phyloP scores from a whole-genome alignment of 2,329 filamentous ascomycete species.

The Onygena corvina region DNA sequence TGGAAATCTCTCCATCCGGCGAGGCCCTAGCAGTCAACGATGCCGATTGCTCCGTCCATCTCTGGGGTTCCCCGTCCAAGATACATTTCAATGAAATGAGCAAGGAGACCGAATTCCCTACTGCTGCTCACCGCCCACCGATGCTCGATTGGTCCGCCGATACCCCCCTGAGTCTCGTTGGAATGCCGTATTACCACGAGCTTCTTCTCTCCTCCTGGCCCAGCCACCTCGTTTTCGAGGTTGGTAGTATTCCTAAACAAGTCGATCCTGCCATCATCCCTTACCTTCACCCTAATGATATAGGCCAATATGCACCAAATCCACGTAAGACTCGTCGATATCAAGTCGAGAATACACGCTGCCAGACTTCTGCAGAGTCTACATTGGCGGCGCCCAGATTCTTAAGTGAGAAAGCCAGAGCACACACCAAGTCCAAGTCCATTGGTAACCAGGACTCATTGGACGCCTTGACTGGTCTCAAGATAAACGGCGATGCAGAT shows the following conservation, averaged over 20 bases:
- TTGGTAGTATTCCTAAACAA: constrained; percentile 67
- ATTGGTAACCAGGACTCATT: constrained; percentile 37
- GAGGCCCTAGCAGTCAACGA: constrained; percentile 75
- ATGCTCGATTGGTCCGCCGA: constrained; percentile 59
- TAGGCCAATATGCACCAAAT: constrained; percentile 68
- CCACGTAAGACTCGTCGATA: constrained; percentile 63
- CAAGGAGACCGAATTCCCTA: constrained; percentile 65
- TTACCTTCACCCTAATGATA: constrained; percentile 56
- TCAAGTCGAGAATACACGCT: constrained; percentile 67
- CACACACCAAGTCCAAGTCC: constrained; percentile 36
- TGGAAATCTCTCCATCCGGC: constrained; percentile 79
- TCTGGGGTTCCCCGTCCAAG: constrained; percentile 81
- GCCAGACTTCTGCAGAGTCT: constrained; percentile 47
- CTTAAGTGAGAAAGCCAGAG: constrained; percentile 79
- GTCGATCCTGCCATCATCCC: constrained; percentile 60
- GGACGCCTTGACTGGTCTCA: constrained; percentile 49
- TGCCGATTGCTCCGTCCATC: constrained; percentile 62
- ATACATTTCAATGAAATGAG: constrained; percentile 76
- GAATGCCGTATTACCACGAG: constrained; percentile 89
- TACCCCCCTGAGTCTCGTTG: constrained; percentile 70
- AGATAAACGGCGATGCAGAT: constrained; percentile 59
- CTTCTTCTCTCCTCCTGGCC: constrained; percentile 81
- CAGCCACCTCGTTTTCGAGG: constrained; percentile 66
- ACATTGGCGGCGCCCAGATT: constrained; percentile 72
- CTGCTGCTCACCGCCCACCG: constrained; percentile 50